phyloP scores from a whole-genome alignment of 2,329 filamentous ascomycete genomes.

The Beauveria sp. region DNA sequence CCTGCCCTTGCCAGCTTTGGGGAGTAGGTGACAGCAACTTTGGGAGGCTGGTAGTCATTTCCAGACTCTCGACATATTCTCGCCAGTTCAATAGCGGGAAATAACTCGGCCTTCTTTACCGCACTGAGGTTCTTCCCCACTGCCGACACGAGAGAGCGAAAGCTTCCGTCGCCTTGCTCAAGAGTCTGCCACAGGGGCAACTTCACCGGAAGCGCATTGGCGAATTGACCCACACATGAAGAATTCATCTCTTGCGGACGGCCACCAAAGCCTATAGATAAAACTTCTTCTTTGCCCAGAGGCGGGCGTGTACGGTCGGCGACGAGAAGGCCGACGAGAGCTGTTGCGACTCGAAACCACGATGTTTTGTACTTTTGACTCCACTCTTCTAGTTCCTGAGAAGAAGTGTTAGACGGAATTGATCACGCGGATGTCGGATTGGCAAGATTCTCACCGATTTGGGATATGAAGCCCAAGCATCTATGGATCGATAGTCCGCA shows the following conservation, averaged over 20 bases:
- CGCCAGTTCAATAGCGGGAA: constrained; percentile 10
- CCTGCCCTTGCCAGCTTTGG: too few relatives aligned
- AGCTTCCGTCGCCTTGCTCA: not conserved
- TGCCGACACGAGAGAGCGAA: constrained; percentile 11
- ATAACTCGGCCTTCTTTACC: constrained; percentile 13
- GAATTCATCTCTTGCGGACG: constrained; percentile 2
- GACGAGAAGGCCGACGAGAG: constrained; percentile 11
- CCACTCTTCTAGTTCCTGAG: constrained; percentile 1
- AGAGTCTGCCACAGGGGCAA: constrained; percentile 12
- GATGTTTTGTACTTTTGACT: too few relatives aligned
- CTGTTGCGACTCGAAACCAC: constrained; percentile 13
- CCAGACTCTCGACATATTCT: constrained; percentile 3
- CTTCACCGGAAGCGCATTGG: constrained; percentile 13
- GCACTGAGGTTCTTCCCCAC: constrained; percentile 13
- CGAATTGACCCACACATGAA: constrained; percentile 13
- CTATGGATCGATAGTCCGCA: not conserved
- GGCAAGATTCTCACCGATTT: not conserved
- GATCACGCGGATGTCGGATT: accelerated
- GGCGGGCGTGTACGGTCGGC: constrained; percentile 8
- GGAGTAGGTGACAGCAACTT: too few relatives aligned
- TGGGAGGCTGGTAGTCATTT: constrained; percentile 11
- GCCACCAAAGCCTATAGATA: constrained; percentile 10
- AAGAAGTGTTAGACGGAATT: not conserved
- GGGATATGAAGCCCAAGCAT: not conserved
- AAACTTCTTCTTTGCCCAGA: constrained; percentile 11